Evolutionary conservation across 2,329 filamentous ascomycete species (phyloP).

Genomic region (Lachnellula willkommii): DNA sequence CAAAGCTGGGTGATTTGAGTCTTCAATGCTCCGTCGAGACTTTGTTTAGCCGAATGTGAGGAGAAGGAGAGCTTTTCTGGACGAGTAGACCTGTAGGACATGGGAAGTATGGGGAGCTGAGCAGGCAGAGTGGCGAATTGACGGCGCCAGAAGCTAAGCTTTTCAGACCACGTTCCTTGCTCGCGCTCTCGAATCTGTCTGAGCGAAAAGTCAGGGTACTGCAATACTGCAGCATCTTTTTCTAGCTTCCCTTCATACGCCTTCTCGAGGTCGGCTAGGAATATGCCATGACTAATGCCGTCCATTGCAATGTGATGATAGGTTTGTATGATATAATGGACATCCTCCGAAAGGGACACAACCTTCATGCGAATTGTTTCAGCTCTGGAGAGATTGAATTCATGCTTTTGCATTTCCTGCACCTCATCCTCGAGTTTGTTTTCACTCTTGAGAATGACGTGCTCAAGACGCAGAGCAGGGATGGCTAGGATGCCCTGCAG

Average conservation of each 20-base stretch:
- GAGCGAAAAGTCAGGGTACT: neutral
- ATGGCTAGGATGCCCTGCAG: neutral
- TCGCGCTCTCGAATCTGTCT: neutral
- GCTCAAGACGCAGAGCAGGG: neutral
- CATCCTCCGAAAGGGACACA: neutral
- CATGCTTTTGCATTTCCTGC: neutral
- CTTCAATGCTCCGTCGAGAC: neutral
- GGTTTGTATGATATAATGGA: neutral
- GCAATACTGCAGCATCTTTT: neutral
- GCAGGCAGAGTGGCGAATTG: neutral
- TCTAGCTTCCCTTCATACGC: neutral
- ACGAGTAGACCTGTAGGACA: neutral
- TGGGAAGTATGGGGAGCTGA: neutral
- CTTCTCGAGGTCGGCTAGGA: neutral
- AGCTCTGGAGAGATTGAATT: neutral
- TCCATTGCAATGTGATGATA: neutral
- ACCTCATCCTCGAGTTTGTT: neutral
- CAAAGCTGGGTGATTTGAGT: neutral
- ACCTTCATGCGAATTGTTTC: neutral
- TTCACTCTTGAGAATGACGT: neutral
- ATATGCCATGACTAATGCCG: neutral
- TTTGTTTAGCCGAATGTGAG: neutral
- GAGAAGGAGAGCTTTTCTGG: neutral
- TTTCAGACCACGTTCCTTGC: neutral
- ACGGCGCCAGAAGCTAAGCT: neutral